Conservation (phyloP, 2,329 filamentous ascomycete species). For the Alternaria burnsii region DNA sequence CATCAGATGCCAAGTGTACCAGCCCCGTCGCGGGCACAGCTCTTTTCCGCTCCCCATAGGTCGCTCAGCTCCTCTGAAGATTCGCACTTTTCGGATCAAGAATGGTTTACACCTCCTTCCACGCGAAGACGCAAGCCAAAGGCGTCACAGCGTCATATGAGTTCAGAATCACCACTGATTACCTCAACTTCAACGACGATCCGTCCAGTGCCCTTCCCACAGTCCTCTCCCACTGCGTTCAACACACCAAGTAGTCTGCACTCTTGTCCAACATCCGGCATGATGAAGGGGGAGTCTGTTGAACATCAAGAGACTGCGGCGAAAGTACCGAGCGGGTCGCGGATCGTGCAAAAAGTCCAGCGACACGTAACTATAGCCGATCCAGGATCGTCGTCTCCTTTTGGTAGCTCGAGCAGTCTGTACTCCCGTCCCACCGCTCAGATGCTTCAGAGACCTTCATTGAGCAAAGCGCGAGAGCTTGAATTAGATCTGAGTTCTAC, state of each 20-base stretch:
- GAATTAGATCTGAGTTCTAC: neutral
- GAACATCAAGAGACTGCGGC: neutral
- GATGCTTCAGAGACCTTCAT: neutral
- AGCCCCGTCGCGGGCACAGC: neutral
- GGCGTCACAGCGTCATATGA: neutral
- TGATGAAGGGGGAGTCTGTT: neutral
- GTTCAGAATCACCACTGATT: neutral
- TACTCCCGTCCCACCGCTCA: neutral
- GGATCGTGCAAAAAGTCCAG: neutral
- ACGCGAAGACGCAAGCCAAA: constrained; percentile 15
- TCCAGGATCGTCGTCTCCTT: neutral
- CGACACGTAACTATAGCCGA: neutral
- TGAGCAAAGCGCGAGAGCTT: neutral
- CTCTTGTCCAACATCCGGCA: neutral
- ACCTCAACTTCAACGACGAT: neutral
- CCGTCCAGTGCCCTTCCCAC: neutral
- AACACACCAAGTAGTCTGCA: neutral
- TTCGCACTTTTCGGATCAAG: constrained; percentile 12
- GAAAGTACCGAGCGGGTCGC: neutral
- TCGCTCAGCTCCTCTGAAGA: constrained; percentile 11
- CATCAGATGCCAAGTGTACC: neutral
- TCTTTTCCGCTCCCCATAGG: neutral
- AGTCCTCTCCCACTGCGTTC: neutral
- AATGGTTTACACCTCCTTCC: constrained; percentile 28
- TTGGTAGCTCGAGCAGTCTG: neutral